Evolutionary conservation across 2,329 filamentous ascomycete genomes (phyloP).

Genomic region (Coniochaeta ligniaria): DNA sequence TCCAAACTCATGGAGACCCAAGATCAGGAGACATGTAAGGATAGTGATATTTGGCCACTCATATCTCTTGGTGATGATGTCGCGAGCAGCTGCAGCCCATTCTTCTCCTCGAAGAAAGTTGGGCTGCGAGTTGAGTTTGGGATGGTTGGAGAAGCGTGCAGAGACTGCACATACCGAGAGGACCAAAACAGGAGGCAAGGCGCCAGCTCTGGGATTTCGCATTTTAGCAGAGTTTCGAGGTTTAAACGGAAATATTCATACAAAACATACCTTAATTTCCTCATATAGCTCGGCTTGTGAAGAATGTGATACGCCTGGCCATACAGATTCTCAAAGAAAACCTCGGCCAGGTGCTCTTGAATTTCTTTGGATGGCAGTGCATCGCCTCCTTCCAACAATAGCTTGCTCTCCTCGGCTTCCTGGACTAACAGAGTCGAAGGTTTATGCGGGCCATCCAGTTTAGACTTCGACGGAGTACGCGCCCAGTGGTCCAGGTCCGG

Average conservation of each 20-base stretch:
- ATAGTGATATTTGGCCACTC: conserved; percentile 97
- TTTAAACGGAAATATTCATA: background rate
- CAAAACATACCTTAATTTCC: conserved; percentile 59
- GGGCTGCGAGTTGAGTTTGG: conserved; percentile 66
- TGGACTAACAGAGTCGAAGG: conserved; percentile 49
- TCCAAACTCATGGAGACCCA: conserved; percentile 91
- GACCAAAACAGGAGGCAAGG: conserved; percentile 80
- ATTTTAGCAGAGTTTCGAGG: conserved; percentile 13
- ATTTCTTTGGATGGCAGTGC: conserved; percentile 78
- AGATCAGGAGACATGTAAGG: conserved; percentile 77
- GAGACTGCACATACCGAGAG: conserved; percentile 93
- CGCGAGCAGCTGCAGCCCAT: conserved; percentile 82
- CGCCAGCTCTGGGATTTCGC: conserved; percentile 50
- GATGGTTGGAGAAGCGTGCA: conserved; percentile 89
- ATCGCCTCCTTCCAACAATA: conserved; percentile 76
- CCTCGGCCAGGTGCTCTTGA: conserved; percentile 86
- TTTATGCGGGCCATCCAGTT: conserved; percentile 37
- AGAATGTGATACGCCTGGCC: conserved; percentile 91
- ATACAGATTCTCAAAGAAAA: conserved; percentile 94
- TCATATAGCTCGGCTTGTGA: conserved; percentile 96
- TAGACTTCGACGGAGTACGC: conserved; percentile 46
- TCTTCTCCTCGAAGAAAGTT: conserved; percentile 84
- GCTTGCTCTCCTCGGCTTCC: conserved; percentile 65
- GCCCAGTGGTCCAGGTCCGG: conserved; percentile 78
- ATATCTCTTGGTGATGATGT: conserved; percentile 80